These are phyloP conservation scores for Corylus avellana DNA, from an alignment of 306 rosid genomes.

Conservation along the genomic window DNA sequence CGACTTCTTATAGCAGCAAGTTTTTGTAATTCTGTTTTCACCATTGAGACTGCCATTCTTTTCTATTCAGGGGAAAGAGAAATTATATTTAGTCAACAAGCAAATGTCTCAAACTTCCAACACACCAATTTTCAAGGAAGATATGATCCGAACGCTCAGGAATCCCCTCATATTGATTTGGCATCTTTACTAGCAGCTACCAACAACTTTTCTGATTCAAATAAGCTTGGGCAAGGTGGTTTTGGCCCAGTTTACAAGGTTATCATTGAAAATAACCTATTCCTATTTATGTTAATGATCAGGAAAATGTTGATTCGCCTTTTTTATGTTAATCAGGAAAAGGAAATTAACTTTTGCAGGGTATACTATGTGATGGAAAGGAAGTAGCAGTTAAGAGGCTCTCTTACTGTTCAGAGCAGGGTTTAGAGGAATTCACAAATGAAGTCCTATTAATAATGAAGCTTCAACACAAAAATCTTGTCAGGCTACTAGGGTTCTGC, in stretches of 20 bases:
- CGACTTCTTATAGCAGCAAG: background rate
- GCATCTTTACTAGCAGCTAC: constrained; percentile 55
- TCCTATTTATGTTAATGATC: too few species aligned
- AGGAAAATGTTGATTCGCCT: too few species aligned
- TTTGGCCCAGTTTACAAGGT: constrained; percentile 81
- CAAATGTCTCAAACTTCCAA: background rate
- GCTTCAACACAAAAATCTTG: constrained; percentile 77
- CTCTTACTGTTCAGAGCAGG: constrained; percentile 57
- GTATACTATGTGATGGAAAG: constrained; percentile 45
- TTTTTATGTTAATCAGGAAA: background rate
- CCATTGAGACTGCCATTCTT: background rate
- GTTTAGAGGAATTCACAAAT: constrained; percentile 62
- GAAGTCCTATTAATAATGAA: constrained; percentile 57
- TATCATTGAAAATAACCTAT: too few species aligned
- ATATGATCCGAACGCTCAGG: constrained; percentile 12
- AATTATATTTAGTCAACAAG: background rate
- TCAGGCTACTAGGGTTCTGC: constrained; percentile 68
- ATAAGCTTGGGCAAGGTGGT: constrained; percentile 77
- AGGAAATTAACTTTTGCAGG: constrained; percentile 23
- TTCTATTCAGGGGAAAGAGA: constrained; percentile 33
- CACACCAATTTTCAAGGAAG: constrained; percentile 5
- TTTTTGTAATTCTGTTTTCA: background rate
- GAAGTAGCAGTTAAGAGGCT: constrained; percentile 75
- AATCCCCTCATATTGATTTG: constrained; percentile 48
- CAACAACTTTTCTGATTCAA: constrained; percentile 46